A percentile compares a stretch with the other conserved stretches of the same genome.
Conservation (phyloP, 129 eudicot genomes). For the Flaveria brownii region DNA sequence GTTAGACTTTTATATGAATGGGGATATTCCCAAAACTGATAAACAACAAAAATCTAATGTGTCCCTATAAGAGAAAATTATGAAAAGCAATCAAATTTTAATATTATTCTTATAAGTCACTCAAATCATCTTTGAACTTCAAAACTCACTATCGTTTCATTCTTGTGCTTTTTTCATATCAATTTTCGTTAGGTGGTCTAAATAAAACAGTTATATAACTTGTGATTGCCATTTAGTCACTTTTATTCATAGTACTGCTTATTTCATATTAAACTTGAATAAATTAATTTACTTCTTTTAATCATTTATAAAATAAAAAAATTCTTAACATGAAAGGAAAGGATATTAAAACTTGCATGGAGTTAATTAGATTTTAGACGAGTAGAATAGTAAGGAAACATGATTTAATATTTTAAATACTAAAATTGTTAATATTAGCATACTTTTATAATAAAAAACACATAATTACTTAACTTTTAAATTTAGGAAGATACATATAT, state of each 20-base stretch:
- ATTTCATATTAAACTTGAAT: neutral
- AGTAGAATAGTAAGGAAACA: neutral
- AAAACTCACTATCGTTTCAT: too few species aligned
- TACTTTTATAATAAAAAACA: too few species aligned
- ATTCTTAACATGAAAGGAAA: neutral
- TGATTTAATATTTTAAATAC: too few species aligned
- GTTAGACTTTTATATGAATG: neutral
- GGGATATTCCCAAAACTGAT: too few species aligned
- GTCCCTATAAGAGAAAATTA: neutral
- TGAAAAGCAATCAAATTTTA: neutral
- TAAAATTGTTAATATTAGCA: too few species aligned
- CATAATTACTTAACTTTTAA: too few species aligned
- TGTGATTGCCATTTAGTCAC: neutral
- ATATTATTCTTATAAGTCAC: neutral
- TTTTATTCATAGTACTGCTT: neutral
- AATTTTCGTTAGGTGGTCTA: neutral
- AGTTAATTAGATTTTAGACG: neutral
- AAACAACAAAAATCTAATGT: neutral
- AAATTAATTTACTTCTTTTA: neutral
- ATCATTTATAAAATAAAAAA: neutral
- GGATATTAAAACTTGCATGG: neutral
- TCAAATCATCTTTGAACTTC: too few species aligned
- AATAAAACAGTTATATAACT: neutral
- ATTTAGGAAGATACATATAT: neutral
- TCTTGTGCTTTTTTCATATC: too few species aligned